Percentiles rank a stretch among this genome's conserved stretches.
These are phyloP conservation scores for Naegleria gruberi DNA, from an alignment of 208 protist species.

Conservation along the genomic window DNA sequence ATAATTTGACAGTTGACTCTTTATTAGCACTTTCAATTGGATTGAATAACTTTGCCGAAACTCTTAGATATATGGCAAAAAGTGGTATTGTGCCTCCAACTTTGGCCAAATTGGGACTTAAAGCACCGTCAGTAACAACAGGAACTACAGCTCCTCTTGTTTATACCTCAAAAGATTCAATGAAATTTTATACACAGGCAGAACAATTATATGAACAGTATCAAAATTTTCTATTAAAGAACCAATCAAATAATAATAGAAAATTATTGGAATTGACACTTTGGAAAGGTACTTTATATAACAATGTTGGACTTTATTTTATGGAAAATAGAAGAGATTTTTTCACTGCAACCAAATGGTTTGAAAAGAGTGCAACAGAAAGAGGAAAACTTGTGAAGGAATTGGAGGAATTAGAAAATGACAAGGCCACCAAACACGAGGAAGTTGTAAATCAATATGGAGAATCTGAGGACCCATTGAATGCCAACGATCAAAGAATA, in stretches of 20 bases:
- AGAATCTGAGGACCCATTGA: neutral
- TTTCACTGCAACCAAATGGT: neutral
- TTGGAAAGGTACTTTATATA: neutral
- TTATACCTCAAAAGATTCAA: neutral
- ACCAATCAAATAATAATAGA: neutral
- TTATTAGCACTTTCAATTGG: neutral
- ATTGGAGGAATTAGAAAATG: neutral
- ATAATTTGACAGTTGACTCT: neutral
- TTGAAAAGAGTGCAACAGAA: neutral
- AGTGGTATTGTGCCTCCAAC: neutral
- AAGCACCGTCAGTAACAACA: neutral
- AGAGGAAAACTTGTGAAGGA: neutral
- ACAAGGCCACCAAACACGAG: neutral
- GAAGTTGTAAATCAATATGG: neutral
- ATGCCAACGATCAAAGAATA: neutral
- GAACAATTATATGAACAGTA: neutral
- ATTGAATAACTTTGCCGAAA: neutral
- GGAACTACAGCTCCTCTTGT: neutral
- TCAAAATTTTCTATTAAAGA: neutral
- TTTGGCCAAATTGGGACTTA: neutral
- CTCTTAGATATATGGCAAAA: neutral
- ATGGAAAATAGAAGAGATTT: neutral
- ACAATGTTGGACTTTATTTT: neutral
- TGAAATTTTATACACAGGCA: neutral
- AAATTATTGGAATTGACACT: neutral